A percentile compares a stretch with the other conserved stretches of the same genome.
phyloP scores from a whole-genome alignment of 2,329 filamentous ascomycete genomes.

The Anthostomella pinea region DNA sequence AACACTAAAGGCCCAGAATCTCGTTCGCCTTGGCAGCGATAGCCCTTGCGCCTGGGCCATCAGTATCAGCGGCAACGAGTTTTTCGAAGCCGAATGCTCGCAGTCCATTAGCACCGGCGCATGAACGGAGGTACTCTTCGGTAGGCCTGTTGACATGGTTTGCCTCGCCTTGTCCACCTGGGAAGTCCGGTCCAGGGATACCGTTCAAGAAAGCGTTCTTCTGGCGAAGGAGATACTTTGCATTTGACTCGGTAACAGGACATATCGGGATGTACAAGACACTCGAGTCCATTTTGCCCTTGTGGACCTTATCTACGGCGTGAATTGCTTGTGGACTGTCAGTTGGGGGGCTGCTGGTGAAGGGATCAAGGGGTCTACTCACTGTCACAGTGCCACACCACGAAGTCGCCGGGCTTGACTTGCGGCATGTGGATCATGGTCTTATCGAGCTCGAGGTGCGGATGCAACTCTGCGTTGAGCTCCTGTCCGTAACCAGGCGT shows the following conservation, averaged over 20 bases:
- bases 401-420: conserved; percentile 71
- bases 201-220: conserved; percentile 68
- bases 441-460: conserved; percentile 63
- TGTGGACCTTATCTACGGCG: conserved; percentile 76
- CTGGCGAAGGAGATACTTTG: conserved; percentile 67
- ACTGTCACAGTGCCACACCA: conserved; percentile 82
- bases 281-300: conserved; percentile 69
- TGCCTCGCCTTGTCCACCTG: conserved; percentile 66
- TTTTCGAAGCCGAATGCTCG: conserved; percentile 46
- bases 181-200: conserved; percentile 67
- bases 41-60: conserved; percentile 34
- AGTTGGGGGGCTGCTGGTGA: conserved; percentile 18
- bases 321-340: conserved; percentile 55
- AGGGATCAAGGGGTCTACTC: conserved; percentile 24
- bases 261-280: conserved; percentile 89
- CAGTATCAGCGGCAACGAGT: conserved; percentile 28
- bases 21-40: conserved; percentile 41
- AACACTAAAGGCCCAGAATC: conserved; percentile 40
- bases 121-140: conserved; percentile 35
- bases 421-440: conserved; percentile 71
- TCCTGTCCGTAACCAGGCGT: conserved; percentile 68
- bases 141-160: conserved; percentile 48
- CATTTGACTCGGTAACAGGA: conserved; percentile 73
- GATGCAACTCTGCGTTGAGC: conserved; percentile 61
- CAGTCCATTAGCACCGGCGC: conserved; percentile 33